Base-by-base conservation (phyloP, 768 basidiomycete genomes). In the Coprinopsis marcescibilis region DNA sequence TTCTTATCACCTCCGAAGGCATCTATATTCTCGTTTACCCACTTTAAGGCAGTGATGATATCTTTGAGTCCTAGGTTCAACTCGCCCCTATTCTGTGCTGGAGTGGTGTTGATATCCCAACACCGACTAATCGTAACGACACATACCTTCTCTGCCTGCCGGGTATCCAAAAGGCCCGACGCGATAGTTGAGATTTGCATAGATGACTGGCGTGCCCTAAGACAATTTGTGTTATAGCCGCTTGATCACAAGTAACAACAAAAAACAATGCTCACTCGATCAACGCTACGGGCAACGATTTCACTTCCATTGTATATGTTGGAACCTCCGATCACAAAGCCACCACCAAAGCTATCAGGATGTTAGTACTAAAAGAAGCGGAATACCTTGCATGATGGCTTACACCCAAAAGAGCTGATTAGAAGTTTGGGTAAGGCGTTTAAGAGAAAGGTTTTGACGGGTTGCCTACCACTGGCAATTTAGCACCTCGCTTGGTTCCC, bases 11-110 rank as follows among this genome's bases (percentile, higher is more conserved):
- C 82, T 6, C 84, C 83, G 51, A 85, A 85, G 0, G 60, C 59
- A 14, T 52, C 65, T 33, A 84, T 81, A 52, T 85, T 76, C 19
- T 68, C 58, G 52, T 83, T 77, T 0, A 85, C 71, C 83, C 76
- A 78, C 51, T 66, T 51, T 5, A 77, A 55, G 1, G 73, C 76
- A 19, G 64, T 46, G 14, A 69, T 51, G 52, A 74, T 68, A 52
- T 79, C 76, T 24, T 61, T 65, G 15, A 78, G 61, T 2, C 67
- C 76, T 23, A 77, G 62, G 52, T 76, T 76, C 11, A 73, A 60
- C 1, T 66, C 65, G 4, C 61, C 65, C 4, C 61, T 59, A 11
- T 59, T 48, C 3, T 57, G 61, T 13, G 75, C 75, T 63, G 14
- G 12, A 6, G 13, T 13, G 17, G 1, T n/a, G n/a, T n/a, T n/a